phyloP scores from a whole-genome alignment of 2,329 filamentous ascomycete genomes.

The Colletotrichum theobromicola region DNA sequence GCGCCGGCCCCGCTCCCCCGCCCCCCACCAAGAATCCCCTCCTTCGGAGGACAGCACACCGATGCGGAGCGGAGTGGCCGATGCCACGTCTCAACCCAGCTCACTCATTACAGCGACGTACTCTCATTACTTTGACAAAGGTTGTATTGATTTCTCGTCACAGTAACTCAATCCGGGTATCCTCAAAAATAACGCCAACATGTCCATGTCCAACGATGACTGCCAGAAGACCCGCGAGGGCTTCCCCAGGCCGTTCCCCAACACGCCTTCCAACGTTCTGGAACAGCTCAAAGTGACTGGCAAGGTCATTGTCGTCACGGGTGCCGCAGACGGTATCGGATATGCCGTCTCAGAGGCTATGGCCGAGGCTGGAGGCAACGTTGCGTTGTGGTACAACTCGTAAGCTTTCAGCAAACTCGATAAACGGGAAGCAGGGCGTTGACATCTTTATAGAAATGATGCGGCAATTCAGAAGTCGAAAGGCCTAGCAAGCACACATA shows the following conservation, averaged over 20 bases:
- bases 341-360: conserved; percentile 48
- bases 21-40: neutral
- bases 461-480: conserved; percentile 40
- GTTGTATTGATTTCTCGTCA: neutral
- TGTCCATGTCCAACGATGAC: conserved; percentile 43
- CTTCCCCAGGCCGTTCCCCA: conserved; percentile 41
- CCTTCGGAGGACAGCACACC: conserved; percentile 13
- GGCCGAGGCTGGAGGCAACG: conserved; percentile 47
- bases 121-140: neutral
- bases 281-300: conserved; percentile 48
- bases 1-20: neutral
- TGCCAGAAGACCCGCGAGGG: conserved; percentile 32
- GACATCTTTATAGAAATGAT: neutral
- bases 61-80: neutral
- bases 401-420: neutral
- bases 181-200: conserved; percentile 26
- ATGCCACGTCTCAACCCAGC: neutral
- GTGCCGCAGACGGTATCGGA: conserved; percentile 51
- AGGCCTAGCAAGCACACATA: conserved; percentile 34
- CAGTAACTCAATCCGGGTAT: neutral
- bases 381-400: conserved; percentile 44
- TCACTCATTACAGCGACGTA: neutral
- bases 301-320: conserved; percentile 48
- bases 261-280: conserved; percentile 45
- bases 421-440: neutral